Evolutionary conservation across 2,329 filamentous ascomycete species (phyloP).

Genomic region (Alternaria triticimaculans): DNA sequence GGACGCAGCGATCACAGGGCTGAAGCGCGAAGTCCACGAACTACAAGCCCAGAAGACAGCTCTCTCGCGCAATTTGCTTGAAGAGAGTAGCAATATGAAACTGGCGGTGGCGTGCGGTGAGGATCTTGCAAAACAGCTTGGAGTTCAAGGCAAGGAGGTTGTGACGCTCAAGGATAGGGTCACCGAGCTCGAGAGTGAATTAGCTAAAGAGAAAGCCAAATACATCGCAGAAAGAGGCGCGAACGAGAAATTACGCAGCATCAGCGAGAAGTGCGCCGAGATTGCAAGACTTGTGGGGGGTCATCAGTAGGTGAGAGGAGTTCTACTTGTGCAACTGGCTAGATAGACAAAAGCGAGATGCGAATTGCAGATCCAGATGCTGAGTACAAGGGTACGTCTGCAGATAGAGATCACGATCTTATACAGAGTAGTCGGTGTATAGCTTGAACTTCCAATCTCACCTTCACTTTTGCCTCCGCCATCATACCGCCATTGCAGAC

Average conservation of each 20-base stretch:
- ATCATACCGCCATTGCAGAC: neutral
- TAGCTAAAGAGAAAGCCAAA: neutral
- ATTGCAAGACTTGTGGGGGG: neutral
- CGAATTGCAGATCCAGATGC: neutral
- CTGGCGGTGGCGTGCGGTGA: rapidly evolving
- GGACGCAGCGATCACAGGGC: neutral
- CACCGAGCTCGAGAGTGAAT: neutral
- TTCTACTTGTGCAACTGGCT: neutral
- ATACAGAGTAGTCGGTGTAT: too few relatives aligned
- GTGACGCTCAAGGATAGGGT: neutral
- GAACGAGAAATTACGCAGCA: neutral
- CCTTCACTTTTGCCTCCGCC: neutral
- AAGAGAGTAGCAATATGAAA: neutral
- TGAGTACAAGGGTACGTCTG: neutral
- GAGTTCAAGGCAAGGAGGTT: neutral
- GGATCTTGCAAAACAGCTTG: neutral
- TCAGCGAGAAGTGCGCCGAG: neutral
- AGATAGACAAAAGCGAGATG: neutral
- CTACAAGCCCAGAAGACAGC: too few relatives aligned
- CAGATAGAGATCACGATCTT: too few relatives aligned
- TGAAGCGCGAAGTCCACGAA: neutral
- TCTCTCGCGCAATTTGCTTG: neutral
- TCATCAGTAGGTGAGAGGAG: neutral
- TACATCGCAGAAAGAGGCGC: neutral
- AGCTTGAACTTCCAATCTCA: neutral